Conservation (phyloP, 2,329 filamentous ascomycete genomes). For the Seiridium cupressi region DNA sequence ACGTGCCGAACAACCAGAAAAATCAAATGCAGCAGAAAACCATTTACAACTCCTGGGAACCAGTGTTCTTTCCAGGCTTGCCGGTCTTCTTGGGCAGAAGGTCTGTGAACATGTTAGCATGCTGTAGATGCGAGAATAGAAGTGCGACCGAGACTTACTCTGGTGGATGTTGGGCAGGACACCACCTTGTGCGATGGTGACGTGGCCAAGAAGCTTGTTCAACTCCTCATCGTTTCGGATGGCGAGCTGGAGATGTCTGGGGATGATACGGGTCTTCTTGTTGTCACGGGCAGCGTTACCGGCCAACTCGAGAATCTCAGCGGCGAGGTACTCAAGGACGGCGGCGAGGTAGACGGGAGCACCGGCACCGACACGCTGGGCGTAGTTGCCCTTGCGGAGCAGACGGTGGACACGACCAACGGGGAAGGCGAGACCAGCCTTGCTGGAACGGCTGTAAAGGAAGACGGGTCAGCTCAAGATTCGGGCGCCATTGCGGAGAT, state of each 20-base stretch:
- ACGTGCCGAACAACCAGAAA: slow-evolving; percentile 64
- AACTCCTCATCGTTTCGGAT: slow-evolving; percentile 99
- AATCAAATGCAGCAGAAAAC: slow-evolving; percentile 49
- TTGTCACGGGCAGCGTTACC: slow-evolving; percentile 99
- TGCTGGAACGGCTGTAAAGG: slow-evolving; percentile 86
- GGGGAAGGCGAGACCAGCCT: slow-evolving; percentile 98
- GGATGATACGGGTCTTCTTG: slow-evolving; percentile 99
- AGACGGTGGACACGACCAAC: slow-evolving; percentile 99
- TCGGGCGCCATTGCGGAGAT: slow-evolving; percentile 7
- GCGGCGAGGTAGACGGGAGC: slow-evolving; percentile 96
- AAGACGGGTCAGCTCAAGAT: slow-evolving; percentile 33
- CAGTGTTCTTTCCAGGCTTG: slow-evolving; percentile 84
- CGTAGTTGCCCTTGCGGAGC: slow-evolving; percentile 98
- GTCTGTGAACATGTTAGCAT: slow-evolving; percentile 59
- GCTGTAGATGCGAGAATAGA: neutral
- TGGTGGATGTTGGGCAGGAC: slow-evolving; percentile 96
- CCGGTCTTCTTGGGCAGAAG: slow-evolving; percentile 98
- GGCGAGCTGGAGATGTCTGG: slow-evolving; percentile 96
- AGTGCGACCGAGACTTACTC: slow-evolving; percentile 61
- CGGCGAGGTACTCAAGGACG: slow-evolving; percentile 96
- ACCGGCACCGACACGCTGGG: slow-evolving; percentile 98
- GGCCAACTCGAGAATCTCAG: slow-evolving; percentile 97
- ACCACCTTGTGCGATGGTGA: slow-evolving; percentile 97
- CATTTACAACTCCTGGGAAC: slow-evolving; percentile 87
- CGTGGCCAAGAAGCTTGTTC: slow-evolving; percentile 97